Conservation (phyloP, 306 rosid genomes). For the Albizia julibrissin region DNA sequence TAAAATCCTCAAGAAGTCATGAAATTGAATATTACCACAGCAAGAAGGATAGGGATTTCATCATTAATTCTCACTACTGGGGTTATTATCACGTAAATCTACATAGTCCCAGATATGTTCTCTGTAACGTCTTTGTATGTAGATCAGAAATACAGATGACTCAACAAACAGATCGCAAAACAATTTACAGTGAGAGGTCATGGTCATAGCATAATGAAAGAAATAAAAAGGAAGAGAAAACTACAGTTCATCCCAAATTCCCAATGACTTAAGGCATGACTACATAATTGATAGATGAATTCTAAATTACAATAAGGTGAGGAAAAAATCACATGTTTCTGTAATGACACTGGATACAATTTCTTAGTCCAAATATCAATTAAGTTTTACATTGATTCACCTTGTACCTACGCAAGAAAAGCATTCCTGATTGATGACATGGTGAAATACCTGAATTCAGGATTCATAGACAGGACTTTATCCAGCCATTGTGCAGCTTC, state of each 20-base stretch:
- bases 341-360: not conserved
- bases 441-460: constrained; percentile 43
- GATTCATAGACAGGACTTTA: constrained; percentile 57
- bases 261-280: too few relatives aligned
- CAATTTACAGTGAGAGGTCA: not conserved
- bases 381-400: not conserved
- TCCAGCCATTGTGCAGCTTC: constrained; percentile 64
- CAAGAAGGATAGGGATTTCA: not conserved
- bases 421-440: not conserved
- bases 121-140: not conserved
- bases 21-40: not conserved
- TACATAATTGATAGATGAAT: too few relatives aligned
- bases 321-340: not conserved
- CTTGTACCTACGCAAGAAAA: not conserved
- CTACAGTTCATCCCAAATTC: not conserved
- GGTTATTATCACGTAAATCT: not conserved
- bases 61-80: not conserved
- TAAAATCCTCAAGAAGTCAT: not conserved
- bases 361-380: not conserved
- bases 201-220: not conserved
- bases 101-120: not conserved
- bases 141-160: not conserved
- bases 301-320: not conserved
- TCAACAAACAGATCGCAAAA: not conserved
- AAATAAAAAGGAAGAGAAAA: not conserved